Evolutionary conservation across 805 yeast genomes (phyloP).

Genomic region (Brettanomyces anomalus): DNA sequence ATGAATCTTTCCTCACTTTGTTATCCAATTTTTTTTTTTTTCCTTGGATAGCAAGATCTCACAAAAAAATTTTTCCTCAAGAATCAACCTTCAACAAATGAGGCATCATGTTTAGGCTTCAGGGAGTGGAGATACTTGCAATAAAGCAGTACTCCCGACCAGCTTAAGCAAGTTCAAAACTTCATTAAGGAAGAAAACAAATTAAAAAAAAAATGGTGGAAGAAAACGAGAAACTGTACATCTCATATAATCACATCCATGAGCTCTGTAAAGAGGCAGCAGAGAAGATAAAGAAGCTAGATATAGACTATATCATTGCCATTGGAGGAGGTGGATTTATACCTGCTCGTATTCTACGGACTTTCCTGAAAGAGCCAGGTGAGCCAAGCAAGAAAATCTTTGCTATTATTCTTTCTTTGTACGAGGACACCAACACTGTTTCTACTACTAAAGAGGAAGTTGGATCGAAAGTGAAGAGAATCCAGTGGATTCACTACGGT

Average conservation of each 20-base stretch:
- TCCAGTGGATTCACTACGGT: constrained; percentile 76
- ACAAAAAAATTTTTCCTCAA: neutral
- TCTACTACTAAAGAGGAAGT: constrained; percentile 46
- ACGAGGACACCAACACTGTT: constrained; percentile 67
- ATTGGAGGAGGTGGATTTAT: constrained; percentile 89
- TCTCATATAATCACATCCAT: constrained; percentile 75
- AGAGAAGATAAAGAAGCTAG: constrained; percentile 54
- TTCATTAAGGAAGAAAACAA: neutral
- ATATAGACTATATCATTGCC: constrained; percentile 88
- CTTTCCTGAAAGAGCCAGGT: constrained; percentile 84
- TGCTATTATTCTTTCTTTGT: constrained; percentile 88
- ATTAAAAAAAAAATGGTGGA: constrained; percentile 1
- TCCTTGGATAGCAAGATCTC: neutral
- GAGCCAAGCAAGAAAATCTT: constrained; percentile 85
- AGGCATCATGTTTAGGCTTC: too few relatives aligned
- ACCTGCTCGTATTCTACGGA: constrained; percentile 92
- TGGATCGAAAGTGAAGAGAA: constrained; percentile 66
- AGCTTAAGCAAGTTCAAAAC: too few relatives aligned
- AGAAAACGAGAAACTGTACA: constrained; percentile 47
- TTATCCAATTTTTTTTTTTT: neutral
- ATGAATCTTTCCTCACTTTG: too few relatives aligned
- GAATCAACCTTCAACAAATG: too few relatives aligned
- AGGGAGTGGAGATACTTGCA: too few relatives aligned
- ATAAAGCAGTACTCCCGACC: too few relatives aligned
- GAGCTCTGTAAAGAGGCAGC: constrained; percentile 42